Base-by-base conservation (phyloP, 768 basidiomycete species). In the Kwoniella mangroviensis region DNA sequence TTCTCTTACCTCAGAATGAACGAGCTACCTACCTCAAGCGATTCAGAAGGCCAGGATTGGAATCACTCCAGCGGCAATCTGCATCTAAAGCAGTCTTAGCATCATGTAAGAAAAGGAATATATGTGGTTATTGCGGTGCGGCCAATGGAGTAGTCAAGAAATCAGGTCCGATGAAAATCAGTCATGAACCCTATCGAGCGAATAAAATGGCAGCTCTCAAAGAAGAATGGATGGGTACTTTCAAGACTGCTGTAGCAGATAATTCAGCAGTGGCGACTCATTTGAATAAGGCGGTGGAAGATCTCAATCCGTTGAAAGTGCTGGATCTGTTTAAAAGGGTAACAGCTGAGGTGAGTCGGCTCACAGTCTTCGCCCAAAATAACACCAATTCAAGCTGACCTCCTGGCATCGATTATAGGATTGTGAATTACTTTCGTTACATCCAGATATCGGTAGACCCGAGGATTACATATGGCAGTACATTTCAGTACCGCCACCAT, bases 401-500 rank as follows among this genome's bases (percentile, higher is more conserved):
- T 21, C 9, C 24, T 58, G 54, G 57, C 63, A 72, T 9, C 65
- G 69, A 54, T 10, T 53, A 41, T 72, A 96, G 92, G 97, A 99
- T 77, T 96, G 93, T 79, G 97, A 99, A 83, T 85, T 99, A 55
- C 86, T 99, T 12, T 96, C 97, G 2, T 83, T 98, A 68, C 89
- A 92, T 67, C 97, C 97, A 1, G 87, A 87, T 15, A 90, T 89
- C 78, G 95, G 96, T 57, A 85, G 97, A 63, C 97, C 97, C 11
- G 97, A 99, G 84, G 92, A 98, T 81, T 97, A 94, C 77, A 89
- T 99, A 62, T 99, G 97, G 96, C 96, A 98, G 83, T 99, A 98
- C 83, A 89, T 99, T 15, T 96, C 94, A 24, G 97, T 99, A 40
- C 97, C 97, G 51, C 97, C 97, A 0, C 94, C 97, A 21, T 95